Evolutionary conservation across 176 grass and related monocot genomes (phyloP).

Genomic region (Oryza rufipogon): DNA sequence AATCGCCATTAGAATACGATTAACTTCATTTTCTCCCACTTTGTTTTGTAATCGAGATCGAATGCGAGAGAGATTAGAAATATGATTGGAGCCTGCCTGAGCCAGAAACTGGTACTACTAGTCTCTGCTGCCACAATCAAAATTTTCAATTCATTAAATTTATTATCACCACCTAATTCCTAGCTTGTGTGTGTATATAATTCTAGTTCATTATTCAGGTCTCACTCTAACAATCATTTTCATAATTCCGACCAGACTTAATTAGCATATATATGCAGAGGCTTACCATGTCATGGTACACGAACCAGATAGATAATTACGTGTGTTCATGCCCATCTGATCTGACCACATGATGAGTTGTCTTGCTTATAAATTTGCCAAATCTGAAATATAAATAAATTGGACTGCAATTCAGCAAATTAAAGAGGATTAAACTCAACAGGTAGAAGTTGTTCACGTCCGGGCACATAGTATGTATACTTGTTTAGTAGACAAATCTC

Average conservation of each 20-base stretch:
- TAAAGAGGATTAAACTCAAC: not conserved
- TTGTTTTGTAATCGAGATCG: not conserved
- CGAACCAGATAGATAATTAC: slow-evolving; percentile 22
- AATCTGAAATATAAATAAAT: not conserved
- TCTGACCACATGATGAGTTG: slow-evolving; percentile 30
- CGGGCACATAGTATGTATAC: not conserved
- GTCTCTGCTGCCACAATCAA: not conserved
- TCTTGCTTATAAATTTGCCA: slow-evolving; percentile 30
- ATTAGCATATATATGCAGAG: not conserved
- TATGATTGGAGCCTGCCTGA: slow-evolving; percentile 7
- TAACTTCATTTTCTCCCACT: slow-evolving; percentile 1
- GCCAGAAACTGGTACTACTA: not conserved
- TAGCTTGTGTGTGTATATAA: not conserved
- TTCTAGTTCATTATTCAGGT: not conserved
- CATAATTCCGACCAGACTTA: slow-evolving; percentile 2
- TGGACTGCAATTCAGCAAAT: not conserved
- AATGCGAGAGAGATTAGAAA: not conserved
- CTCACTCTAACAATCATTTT: not conserved
- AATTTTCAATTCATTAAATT: not conserved
- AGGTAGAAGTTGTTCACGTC: slow-evolving; percentile 13
- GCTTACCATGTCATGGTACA: no score
- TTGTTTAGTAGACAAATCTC: not conserved
- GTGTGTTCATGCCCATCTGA: slow-evolving; percentile 25
- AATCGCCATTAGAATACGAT: not conserved
- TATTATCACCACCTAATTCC: not conserved